Base-by-base conservation (phyloP, 768 basidiomycete genomes). In the Candolleomyces eurysporus region DNA sequence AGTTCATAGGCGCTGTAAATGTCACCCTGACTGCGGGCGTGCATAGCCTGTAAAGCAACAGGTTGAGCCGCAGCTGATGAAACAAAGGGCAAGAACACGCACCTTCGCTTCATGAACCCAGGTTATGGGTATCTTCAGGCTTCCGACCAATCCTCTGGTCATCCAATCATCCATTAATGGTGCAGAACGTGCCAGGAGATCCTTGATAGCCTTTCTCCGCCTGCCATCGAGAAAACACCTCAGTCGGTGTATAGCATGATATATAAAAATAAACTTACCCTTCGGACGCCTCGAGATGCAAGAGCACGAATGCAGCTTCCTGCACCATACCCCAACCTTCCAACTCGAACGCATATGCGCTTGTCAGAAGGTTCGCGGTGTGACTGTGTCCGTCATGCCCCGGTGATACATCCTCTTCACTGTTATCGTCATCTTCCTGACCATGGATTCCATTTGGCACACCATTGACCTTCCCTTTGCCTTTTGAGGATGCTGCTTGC, bases 41-140 rank as follows among this genome's bases (percentile, higher is more conserved):
- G 78, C 52, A 86, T 80, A 6, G 89, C 93, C 94, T 92, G 68
- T 19, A 40, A 5, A 30, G 32, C 48, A 46, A 14, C 48, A n/a
- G 40, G 48, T 48, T 43, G 57, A 21, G 64, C 48, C 5, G 4
- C 59, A 49, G 16, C 45, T 17, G 36, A 58, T n/a, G 40, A 59
- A 16, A 32, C 1, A 13, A 50, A 31, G 19, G 22, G 26, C 31
- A 30, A 60, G 51, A 54, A 60, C 36, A 51, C 74, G 60, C 49
- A 92, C 94, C 84, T 91, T 90, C 11, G 94, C 91, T 70, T 96
- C 92, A 43, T 89, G 84, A n/a, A 98, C 82, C 96, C 96, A 99
- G 5, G 84, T 73, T 57, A 84, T 73, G 0, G 97, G 97, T 36
- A 98, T 83, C 64, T 88, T 88, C 32, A 97, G 75, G 67, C 87